Conservation (phyloP, 2,329 filamentous ascomycete species). For the Alternaria novae-zelandiae region DNA sequence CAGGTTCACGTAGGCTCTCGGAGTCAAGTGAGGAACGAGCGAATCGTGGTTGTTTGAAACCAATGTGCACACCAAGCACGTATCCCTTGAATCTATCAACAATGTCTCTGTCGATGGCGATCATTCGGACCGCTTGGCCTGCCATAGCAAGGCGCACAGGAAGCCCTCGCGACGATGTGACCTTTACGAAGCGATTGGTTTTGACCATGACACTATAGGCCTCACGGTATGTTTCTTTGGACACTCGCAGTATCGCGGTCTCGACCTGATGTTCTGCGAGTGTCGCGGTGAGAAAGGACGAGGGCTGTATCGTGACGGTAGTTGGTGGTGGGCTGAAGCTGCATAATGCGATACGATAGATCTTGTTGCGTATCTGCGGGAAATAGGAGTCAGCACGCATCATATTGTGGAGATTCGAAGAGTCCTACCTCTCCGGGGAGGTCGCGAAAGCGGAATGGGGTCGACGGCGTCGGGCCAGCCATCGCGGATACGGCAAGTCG, state of each 20-base stretch:
- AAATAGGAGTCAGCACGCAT: neutral
- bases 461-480: neutral
- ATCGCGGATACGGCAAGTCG: neutral
- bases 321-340: neutral
- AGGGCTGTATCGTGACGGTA: neutral
- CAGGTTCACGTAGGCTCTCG: neutral
- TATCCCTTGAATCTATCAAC: constrained; percentile 19
- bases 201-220: constrained; percentile 20
- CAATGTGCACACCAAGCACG: constrained; percentile 16
- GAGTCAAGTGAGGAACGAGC: neutral
- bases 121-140: constrained; percentile 7
- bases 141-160: constrained; percentile 4
- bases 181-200: constrained; percentile 22
- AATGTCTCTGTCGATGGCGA: neutral
- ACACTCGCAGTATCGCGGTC: neutral
- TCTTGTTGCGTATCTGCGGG: constrained; percentile 1
- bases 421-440: neutral
- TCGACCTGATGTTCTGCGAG: neutral
- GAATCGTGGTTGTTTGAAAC: neutral
- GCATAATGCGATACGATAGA: neutral
- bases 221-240: constrained; percentile 2
- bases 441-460: constrained; percentile 6
- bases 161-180: constrained; percentile 6
- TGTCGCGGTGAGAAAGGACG: neutral
- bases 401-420: neutral